Evolutionary conservation across 768 basidiomycete species (phyloP).

Genomic region (Mycena latifolia): DNA sequence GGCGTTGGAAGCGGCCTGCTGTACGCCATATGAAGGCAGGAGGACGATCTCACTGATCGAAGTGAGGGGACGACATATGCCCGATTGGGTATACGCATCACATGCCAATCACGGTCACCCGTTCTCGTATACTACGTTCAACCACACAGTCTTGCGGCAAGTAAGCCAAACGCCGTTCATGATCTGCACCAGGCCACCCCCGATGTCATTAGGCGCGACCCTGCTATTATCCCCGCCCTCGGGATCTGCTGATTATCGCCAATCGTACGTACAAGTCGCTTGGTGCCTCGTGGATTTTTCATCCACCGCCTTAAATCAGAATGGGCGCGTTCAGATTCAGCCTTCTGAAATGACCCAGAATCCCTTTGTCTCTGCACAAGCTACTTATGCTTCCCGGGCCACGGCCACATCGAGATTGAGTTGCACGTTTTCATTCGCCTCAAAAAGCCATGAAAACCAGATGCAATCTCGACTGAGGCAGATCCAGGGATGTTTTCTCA

Average conservation of each 20-base stretch:
- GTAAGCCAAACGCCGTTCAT: conserved; percentile 23
- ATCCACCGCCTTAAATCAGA: conserved; percentile 1
- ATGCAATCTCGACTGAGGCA: conserved; percentile 11
- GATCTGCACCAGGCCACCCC: conserved; percentile 15
- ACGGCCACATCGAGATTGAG: conserved; percentile 28
- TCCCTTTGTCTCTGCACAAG: not conserved
- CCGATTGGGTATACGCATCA: too few relatives aligned
- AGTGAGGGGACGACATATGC: too few relatives aligned
- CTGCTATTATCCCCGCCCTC: not conserved
- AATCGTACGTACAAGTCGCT: conserved; percentile 31
- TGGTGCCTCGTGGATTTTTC: conserved; percentile 24
- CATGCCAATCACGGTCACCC: too few relatives aligned
- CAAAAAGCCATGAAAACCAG: conserved; percentile 27
- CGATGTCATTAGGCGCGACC: not conserved
- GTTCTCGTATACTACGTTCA: too few relatives aligned
- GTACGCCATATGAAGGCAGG: not conserved
- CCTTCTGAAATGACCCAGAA: conserved; percentile 13
- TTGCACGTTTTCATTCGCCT: conserved; percentile 30
- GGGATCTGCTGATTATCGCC: conserved; percentile 32
- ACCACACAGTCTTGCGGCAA: too few relatives aligned
- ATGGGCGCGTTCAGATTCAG: conserved; percentile 1
- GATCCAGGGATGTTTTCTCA: conserved; percentile 29
- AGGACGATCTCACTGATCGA: conserved; percentile 1
- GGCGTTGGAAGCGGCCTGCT: conserved; percentile 49
- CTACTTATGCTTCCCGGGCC: conserved; percentile 18